A percentile compares a stretch with the other conserved stretches of the same genome.
Evolutionary conservation across 2,329 filamentous ascomycete species (phyloP).

Genomic region (Reticulascus tulasneorum): DNA sequence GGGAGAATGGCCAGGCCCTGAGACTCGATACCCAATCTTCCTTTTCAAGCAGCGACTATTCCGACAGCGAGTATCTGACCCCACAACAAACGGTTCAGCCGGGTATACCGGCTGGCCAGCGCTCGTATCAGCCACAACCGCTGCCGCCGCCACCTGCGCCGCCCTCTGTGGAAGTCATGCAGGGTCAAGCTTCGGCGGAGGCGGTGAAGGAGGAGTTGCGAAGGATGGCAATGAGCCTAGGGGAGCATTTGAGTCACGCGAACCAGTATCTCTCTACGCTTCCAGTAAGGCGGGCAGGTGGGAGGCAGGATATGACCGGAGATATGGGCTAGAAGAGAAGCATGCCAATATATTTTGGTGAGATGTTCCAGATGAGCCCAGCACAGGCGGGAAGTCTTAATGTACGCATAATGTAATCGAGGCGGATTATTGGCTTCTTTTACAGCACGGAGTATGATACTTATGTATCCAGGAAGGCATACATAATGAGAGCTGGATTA

Average conservation of each 20-base stretch:
- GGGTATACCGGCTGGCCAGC: slow-evolving; percentile 14
- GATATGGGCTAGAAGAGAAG: not conserved
- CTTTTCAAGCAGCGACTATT: slow-evolving; percentile 15
- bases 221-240: slow-evolving; percentile 44
- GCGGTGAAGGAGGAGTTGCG: slow-evolving; percentile 50
- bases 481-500: no score
- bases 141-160: slow-evolving; percentile 38
- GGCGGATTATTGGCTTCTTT: no score
- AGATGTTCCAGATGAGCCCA: not conserved
- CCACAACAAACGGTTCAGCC: slow-evolving; percentile 26
- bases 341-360: not conserved
- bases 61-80: slow-evolving; percentile 16
- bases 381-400: not conserved
- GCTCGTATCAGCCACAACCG: slow-evolving; percentile 5
- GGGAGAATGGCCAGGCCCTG: slow-evolving; percentile 6
- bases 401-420: no score
- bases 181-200: slow-evolving; percentile 46
- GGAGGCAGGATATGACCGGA: slow-evolving; percentile 15
- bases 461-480: no score
- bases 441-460: no score
- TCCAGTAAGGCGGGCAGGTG: slow-evolving; percentile 30
- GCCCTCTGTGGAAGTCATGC: slow-evolving; percentile 49
- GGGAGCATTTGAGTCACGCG: slow-evolving; percentile 43
- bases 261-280: slow-evolving; percentile 40
- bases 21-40: slow-evolving; percentile 12